phyloP scores from a whole-genome alignment of 192 early-diverging fungal genomes.

The Chytriomyces hyalinus region DNA sequence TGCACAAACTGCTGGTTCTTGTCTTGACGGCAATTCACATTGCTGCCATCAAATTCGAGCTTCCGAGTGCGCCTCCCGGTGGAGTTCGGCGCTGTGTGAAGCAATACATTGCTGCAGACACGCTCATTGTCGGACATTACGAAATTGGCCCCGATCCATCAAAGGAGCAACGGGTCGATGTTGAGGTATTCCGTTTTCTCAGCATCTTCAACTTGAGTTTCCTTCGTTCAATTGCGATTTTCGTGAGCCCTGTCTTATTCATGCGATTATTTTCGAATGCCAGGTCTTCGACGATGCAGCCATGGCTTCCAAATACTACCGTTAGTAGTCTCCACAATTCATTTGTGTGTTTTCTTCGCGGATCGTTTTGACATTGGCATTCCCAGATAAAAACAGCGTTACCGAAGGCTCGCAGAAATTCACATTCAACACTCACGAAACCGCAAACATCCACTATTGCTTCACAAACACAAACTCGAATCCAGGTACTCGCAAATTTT shows the following conservation, averaged over 20 bases:
- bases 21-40: too few species aligned
- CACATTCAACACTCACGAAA: slow-evolving; percentile 83
- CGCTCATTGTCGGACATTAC: slow-evolving; percentile 71
- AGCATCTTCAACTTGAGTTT: too few species aligned
- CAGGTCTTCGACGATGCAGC: slow-evolving; percentile 77
- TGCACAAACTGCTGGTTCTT: too few species aligned
- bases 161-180: slow-evolving; percentile 69
- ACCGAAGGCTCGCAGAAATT: slow-evolving; percentile 68
- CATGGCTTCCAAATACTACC: slow-evolving; percentile 70
- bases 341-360: neutral
- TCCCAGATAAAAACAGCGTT: slow-evolving; percentile 58
- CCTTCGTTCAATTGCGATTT: too few species aligned
- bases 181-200: slow-evolving; percentile 55
- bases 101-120: slow-evolving; percentile 73
- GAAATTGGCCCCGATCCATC: slow-evolving; percentile 53
- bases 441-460: slow-evolving; percentile 83
- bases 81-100: slow-evolving; percentile 72
- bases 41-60: slow-evolving; percentile 80
- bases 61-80: slow-evolving; percentile 54
- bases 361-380: neutral
- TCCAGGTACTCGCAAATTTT: slow-evolving; percentile 11
- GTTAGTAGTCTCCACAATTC: slow-evolving; percentile 3
- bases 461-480: slow-evolving; percentile 64
- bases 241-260: too few species aligned
- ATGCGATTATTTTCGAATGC: neutral